Base-by-base conservation (phyloP, 345 rosid genomes). In the Syzygium jambos region DNA sequence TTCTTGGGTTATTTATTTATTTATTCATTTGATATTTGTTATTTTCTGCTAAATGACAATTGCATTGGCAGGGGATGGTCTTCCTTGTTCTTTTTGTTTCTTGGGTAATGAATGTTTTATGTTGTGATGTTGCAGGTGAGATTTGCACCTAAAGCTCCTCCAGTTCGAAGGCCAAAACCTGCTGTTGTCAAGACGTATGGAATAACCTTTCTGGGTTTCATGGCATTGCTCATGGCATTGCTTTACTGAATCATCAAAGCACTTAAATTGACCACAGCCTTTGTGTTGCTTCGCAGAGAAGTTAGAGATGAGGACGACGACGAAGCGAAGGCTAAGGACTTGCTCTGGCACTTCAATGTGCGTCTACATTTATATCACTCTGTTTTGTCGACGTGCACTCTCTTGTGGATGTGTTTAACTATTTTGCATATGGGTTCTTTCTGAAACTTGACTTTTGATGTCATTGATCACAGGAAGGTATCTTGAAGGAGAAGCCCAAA, bases 111-210 rank as follows among this genome's bases (percentile, higher is more conserved):
- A 84, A 68, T 89, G 54, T 10, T 84, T 85, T 90, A 51, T 15
- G 6, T 86, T 86, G 68, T n/a, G 52, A 14, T 55, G 85, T 25
- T 91, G 87, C 92, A 96, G 98, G 85, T 91, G 90, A 96, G 87
- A 90, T 96, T 92, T 91, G 91, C 88, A 46, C 99, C 99, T 11
- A 96, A 95, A 91, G 94, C 96, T 89, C 98, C 95, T 1, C 93
- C 94, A 3, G 91, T 91, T 52, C 91, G 92, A 34, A 89, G 77
- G 30, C 93, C 95, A 12, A 95, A 93, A 91, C 86, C 86, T 30
- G 89, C 90, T 5, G 96, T 90, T 89, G 95, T 96, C 88, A 97
- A 97, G 93, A 89, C 89, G 98, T 97, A 94, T 57, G 54, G 41
- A 17, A 15, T 17, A 17, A 13, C 16, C 61, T n/a, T 52, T 84